These are phyloP conservation scores for Wallacemonas sp. DNA, from an alignment of 208 protist genomes.

Conservation along the genomic window DNA sequence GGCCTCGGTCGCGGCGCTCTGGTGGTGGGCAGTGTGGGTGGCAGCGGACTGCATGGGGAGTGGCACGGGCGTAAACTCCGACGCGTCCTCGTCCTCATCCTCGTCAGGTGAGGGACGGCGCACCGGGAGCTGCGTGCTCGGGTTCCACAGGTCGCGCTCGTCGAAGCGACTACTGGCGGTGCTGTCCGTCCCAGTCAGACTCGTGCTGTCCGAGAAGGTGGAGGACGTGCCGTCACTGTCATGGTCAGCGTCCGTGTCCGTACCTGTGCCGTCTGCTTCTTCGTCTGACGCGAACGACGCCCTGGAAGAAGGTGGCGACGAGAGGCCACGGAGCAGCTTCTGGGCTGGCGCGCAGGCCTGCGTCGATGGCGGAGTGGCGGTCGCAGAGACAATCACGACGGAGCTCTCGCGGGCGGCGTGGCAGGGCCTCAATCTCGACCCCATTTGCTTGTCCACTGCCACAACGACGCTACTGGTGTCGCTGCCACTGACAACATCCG, in stretches of 20 bases:
- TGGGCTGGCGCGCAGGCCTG: not conserved
- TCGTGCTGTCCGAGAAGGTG: not conserved
- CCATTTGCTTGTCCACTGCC: not conserved
- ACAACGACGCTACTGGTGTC: slow-evolving; percentile 11
- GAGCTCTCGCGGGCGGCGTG: slow-evolving; percentile 6
- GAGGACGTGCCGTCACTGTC: slow-evolving; percentile 17
- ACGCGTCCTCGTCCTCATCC: slow-evolving; percentile 16
- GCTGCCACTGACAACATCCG: too few species aligned
- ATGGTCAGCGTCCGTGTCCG: slow-evolving; percentile 19
- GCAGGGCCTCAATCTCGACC: not conserved
- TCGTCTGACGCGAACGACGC: too few species aligned
- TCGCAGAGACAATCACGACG: not conserved
- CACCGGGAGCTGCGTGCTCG: slow-evolving; percentile 30
- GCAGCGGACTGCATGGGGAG: not conserved
- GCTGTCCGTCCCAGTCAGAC: not conserved
- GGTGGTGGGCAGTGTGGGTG: not conserved
- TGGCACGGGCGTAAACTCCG: slow-evolving; percentile 34
- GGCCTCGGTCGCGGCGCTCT: not conserved
- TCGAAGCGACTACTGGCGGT: not conserved
- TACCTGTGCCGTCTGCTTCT: not conserved
- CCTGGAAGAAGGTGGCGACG: too few species aligned
- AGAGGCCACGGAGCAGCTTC: slow-evolving; percentile 4
- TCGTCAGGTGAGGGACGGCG: not conserved
- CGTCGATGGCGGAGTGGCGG: not conserved
- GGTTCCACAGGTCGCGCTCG: slow-evolving; percentile 38